These are phyloP conservation scores for Alternaria viburni DNA, from an alignment of 2,329 filamentous ascomycete genomes.

Conservation along the genomic window DNA sequence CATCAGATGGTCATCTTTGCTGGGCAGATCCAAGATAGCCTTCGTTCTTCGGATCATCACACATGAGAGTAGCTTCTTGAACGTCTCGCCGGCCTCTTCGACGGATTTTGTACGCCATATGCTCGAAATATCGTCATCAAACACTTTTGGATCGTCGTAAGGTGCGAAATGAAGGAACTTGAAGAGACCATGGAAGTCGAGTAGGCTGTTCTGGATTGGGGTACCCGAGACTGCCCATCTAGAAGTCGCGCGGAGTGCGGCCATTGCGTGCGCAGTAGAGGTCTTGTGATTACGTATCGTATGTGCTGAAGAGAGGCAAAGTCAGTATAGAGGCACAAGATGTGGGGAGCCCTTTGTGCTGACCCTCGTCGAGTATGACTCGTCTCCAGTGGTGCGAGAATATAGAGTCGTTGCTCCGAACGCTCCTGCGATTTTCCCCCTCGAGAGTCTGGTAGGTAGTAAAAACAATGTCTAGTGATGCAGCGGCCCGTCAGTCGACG, in stretches of 20 bases:
- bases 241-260: slow-evolving; percentile 49
- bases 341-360: not conserved
- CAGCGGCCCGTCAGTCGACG: not conserved
- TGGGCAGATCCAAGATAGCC: slow-evolving; percentile 48
- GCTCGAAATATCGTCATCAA: slow-evolving; percentile 50
- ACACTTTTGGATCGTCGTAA: slow-evolving; percentile 40
- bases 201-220: slow-evolving; percentile 26
- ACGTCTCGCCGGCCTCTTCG: slow-evolving; percentile 46
- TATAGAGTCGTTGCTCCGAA: not conserved
- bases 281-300: slow-evolving; percentile 35
- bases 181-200: slow-evolving; percentile 23
- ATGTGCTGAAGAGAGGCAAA: not conserved
- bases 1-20: slow-evolving; percentile 33
- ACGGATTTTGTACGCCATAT: slow-evolving; percentile 48
- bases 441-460: slow-evolving; percentile 20
- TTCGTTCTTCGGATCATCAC: slow-evolving; percentile 53
- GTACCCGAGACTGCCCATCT: slow-evolving; percentile 64
- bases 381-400: slow-evolving; percentile 47
- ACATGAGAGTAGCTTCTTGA: slow-evolving; percentile 50
- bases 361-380: slow-evolving; percentile 44
- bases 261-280: slow-evolving; percentile 27
- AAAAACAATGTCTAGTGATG: not conserved
- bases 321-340: not conserved
- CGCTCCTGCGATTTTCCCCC: not conserved
- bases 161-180: slow-evolving; percentile 21